Base-by-base conservation (phyloP, 176 grass and related monocot species). In the Musa itinerans region DNA sequence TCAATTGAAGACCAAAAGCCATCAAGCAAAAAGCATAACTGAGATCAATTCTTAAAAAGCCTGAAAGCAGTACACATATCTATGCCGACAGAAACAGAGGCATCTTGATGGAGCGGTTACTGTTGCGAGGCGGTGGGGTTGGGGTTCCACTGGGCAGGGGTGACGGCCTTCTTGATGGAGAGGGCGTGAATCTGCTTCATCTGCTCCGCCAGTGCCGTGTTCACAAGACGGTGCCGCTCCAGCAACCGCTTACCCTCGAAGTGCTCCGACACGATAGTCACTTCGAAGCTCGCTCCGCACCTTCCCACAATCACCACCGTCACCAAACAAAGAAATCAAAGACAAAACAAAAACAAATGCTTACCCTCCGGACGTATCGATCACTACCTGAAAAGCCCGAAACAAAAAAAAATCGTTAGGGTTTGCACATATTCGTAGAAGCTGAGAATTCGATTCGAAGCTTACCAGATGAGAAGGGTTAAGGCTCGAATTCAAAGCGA, bases 291-390 rank as follows among this genome's bases (percentile, higher is more conserved):
- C 73, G 88, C 90, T 10, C 95, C 95, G 58, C 95, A 99, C 65
- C 95, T 99, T 74, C 62, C 34, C 13, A 48, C 13, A n/a, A 62
- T 54, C 59, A 77, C 6, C 16, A 14, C 48, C 59, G 20, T 49
- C 2, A 61, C 20, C 5, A 48, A 50, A 17, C 11, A 54, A 52
- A 54, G 0, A 17, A 67, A 68, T 27, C 54, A 14, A 55, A 69
- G 2, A 78, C 12, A 78, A 6, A 51, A 43, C 0, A 22, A 56
- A 51, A 5, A 9, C 2, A 74, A 8, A 71, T 52, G 67, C 48
- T 86, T 85, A 99, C 95, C 95, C 95, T 89, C 95, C 90, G 56
- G 95, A 99, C 2, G 88, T 99, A 63, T 99, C 95, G 34, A 88
- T 80, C 65, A 99, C 95, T 68, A 78, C 91, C 90, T 99, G 84